These are phyloP conservation scores for Hygrophoropsis aurantiaca DNA, from an alignment of 768 basidiomycete species.

Conservation along the genomic window DNA sequence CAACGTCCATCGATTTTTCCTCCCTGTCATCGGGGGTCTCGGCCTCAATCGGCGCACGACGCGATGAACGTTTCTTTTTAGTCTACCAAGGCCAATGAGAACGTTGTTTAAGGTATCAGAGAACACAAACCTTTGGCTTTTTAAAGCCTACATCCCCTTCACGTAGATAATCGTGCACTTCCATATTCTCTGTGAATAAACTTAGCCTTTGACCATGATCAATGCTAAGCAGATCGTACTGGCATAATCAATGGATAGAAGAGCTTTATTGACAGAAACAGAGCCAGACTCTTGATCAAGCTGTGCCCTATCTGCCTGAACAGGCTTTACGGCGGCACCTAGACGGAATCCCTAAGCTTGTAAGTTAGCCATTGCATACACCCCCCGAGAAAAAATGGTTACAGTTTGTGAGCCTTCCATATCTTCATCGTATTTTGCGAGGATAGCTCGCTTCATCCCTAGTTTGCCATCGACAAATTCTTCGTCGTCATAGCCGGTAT, in stretches of 20 bases:
- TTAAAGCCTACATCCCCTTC: constrained; percentile 95
- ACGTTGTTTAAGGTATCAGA: neutral
- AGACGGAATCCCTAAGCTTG: constrained; percentile 79
- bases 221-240: constrained; percentile 48
- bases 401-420: constrained; percentile 76
- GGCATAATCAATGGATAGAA: constrained; percentile 84
- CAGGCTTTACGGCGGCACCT: constrained; percentile 55
- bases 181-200: constrained; percentile 89
- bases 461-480: constrained; percentile 77
- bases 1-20: constrained; percentile 69
- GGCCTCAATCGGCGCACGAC: constrained; percentile 48
- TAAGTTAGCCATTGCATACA: neutral
- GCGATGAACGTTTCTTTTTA: constrained; percentile 87
- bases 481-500: constrained; percentile 95
- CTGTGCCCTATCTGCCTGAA: constrained; percentile 35
- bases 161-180: constrained; percentile 83
- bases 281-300: constrained; percentile 48
- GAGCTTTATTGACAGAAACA: constrained; percentile 72
- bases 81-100: constrained; percentile 49
- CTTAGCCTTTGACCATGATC: no score
- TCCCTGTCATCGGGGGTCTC: constrained; percentile 25
- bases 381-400: constrained; percentile 18
- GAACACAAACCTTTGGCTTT: constrained; percentile 72
- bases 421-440: constrained; percentile 94
- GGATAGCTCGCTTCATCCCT: constrained; percentile 78